phyloP scores from a whole-genome alignment of 148 eudicot genomes.

The Heliamphora exappendiculata region DNA sequence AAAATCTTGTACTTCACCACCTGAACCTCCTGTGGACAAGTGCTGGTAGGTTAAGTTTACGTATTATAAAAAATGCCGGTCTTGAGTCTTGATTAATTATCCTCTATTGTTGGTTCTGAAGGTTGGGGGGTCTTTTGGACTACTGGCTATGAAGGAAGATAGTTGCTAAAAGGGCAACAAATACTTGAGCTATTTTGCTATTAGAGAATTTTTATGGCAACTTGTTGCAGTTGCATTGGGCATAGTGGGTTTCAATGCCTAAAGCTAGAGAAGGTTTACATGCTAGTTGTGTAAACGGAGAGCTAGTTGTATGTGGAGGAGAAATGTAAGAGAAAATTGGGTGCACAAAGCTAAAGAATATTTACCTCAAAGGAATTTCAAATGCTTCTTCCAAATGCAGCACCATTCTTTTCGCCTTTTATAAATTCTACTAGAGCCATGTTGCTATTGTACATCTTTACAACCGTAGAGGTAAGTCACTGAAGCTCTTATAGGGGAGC shows the following conservation, averaged over 20 bases:
- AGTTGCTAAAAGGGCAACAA: background rate
- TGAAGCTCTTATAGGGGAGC: background rate
- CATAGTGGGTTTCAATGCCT: constrained; percentile 3
- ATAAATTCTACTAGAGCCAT: background rate
- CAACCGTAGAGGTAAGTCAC: background rate
- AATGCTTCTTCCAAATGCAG: background rate
- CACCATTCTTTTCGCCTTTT: background rate
- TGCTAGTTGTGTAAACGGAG: background rate
- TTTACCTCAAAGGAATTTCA: background rate
- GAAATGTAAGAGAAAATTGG: too few species aligned
- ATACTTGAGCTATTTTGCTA: background rate
- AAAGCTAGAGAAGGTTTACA: background rate
- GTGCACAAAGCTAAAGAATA: background rate
- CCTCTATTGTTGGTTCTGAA: too few species aligned
- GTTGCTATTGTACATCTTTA: background rate
- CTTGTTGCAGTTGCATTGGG: background rate
- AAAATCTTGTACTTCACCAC: too few species aligned
- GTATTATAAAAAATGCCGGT: too few species aligned
- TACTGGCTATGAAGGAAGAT: background rate
- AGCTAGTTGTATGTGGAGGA: background rate
- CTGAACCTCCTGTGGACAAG: too few species aligned
- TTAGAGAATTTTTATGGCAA: background rate
- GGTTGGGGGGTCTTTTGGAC: background rate
- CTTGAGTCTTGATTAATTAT: too few species aligned
- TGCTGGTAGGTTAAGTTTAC: too few species aligned